Base-by-base conservation (phyloP, 2,329 filamentous ascomycete genomes). In the Hypoxylon sp. region DNA sequence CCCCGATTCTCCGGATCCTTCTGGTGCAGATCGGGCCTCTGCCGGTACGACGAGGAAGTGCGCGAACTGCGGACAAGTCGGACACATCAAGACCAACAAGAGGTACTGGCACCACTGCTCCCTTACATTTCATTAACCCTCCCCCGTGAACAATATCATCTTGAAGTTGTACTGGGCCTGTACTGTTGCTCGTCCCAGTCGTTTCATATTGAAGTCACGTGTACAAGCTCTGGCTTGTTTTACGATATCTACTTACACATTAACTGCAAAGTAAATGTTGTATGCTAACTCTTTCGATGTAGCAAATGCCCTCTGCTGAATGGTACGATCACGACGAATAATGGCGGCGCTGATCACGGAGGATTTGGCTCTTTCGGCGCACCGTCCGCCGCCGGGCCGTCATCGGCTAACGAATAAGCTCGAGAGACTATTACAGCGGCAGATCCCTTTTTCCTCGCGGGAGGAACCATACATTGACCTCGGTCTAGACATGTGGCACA, bases 61-160 rank as follows among this genome's bases (percentile, higher is more conserved):
- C 81, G 96, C 96, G 71, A 98, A 97, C 79, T 99, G 96, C 81
- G 96, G 96, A 53, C 92, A 96, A 78, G 91, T 97, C 58, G 96
- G 96, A 30, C 96, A 99, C 76, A 99, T 99, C 84, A 97, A 97
- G 81, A 98, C 95, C 50, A 98, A 98, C 84, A 97, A 97, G 83
- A 98, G 97, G 93, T 96, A 87, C 81, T 85, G 80, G 72, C 71
- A 73, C 63, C 55, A 55, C 45, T 77, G 70, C 70, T 65, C 68
- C 76, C 57, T 72, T 61, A 14, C 56, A 23, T n/a, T 21, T 27
- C 23, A 12, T 54, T 29, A 51, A 48, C 21, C 45, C 54, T 52
- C 21, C 39, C 37, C 46, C n/a, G 9, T 61, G 14, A 46, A 46
- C 23, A 45, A 2, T 12, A 61, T 61, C 19, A 2, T 39, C 19